Base-by-base conservation (phyloP, 108 stramenopile species). In the Cyclotella choctawhatcheeana region DNA sequence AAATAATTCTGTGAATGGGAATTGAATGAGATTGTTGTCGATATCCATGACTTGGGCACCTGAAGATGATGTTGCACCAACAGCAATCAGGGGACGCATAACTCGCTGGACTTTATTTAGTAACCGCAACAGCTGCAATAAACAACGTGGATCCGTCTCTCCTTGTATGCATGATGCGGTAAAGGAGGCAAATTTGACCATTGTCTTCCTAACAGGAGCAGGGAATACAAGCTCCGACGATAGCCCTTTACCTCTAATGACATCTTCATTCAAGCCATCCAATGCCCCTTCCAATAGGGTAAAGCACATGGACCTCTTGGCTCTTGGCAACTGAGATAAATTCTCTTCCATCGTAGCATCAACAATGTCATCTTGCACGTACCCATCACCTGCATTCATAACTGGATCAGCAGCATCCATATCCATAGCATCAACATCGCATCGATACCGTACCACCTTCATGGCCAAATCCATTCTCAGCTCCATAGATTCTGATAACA, bases 141-240 rank as follows among this genome's bases (percentile, higher is more conserved):
- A 64, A 65, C 94, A 95, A 24, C 94, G 88, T 33, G 94, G 94
- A 83, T 95, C 94, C 2, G 94, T 92, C 60, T 95, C 94, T 8
- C 91, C 94, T 33, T 87, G 84, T n/a, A 95, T 64, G 67, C 94
- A 95, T n/a, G 72, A 77, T 25, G 87, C 60, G 22, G 79, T 51
- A 47, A 92, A 86, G 14, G 64, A 69, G 3, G 79, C 81, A 66
- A 90, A 94, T 32, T 65, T 50, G 24, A 70, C 31, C 76, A 86
- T 67, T 56, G 71, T 43, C 27, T 35, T 48, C 20, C 59, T 80
- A 14, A 76, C 27, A 48, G 52, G 63, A 40, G 44, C 60, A 5
- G 58, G 82, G 33, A 67, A 10, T 8, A 10, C 6, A 4, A 53
- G 50, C 12, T 14, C 6, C 31, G 26, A 30, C 43, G 21, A 29